These are phyloP conservation scores for Protomyces inundatus DNA, from an alignment of 1,139 yeast genomes.

Conservation along the genomic window DNA sequence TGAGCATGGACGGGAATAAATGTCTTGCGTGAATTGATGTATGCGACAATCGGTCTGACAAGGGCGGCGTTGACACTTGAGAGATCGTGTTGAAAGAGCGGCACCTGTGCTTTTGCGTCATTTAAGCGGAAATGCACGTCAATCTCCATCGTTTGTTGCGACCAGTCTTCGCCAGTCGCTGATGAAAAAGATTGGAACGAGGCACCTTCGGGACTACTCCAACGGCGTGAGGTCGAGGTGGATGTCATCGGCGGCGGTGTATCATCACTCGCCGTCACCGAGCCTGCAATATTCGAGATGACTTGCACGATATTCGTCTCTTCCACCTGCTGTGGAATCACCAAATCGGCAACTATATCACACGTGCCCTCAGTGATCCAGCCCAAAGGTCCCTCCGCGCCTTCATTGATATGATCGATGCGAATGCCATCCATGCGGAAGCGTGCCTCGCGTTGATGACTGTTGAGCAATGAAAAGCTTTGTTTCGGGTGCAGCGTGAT, in stretches of 20 bases:
- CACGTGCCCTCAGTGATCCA: constrained; percentile 92
- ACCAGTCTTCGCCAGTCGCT: neutral
- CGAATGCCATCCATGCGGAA: constrained; percentile 77
- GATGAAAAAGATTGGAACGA: neutral
- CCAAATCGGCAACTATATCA: constrained; percentile 85
- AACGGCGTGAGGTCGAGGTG: neutral
- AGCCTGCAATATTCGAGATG: constrained; percentile 42
- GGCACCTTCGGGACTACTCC: neutral
- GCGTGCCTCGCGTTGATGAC: constrained; percentile 67
- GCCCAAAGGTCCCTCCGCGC: constrained; percentile 90
- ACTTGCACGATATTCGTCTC: constrained; percentile 44
- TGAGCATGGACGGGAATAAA: constrained; percentile 83
- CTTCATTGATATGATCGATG: constrained; percentile 83
- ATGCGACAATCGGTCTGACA: constrained; percentile 90
- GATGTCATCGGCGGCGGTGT: neutral
- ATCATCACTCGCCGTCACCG: constrained; percentile 13
- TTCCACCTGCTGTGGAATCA: constrained; percentile 62
- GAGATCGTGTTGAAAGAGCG: constrained; percentile 74
- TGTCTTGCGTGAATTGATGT: constrained; percentile 82
- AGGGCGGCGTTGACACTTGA: constrained; percentile 87
- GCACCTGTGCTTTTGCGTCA: constrained; percentile 82
- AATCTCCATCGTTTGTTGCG: constrained; percentile 49
- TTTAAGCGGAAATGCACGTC: constrained; percentile 74
- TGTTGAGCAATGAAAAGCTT: constrained; percentile 30
- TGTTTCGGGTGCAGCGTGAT: constrained; percentile 85